Conservation (phyloP, 257 asterid species). For the Parsonsia alboflavescens region DNA sequence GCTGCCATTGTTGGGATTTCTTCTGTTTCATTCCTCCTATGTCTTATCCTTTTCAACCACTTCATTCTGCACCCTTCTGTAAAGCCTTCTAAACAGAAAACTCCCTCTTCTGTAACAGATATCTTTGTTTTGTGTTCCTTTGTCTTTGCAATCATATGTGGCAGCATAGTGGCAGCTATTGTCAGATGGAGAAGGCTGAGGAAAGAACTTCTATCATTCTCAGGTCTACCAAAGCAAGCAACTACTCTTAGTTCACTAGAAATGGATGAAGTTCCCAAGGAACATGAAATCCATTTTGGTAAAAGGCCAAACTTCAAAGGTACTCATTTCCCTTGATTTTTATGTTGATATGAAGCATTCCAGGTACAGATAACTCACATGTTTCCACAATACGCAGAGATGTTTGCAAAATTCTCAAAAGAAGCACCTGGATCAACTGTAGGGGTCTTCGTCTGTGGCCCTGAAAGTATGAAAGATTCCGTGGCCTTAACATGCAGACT, state of each 20-base stretch:
- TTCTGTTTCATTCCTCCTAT: constrained; percentile 42
- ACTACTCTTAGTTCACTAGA: constrained; percentile 29
- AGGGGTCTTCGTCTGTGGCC: constrained; percentile 82
- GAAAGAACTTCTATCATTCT: constrained; percentile 27
- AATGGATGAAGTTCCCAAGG: constrained; percentile 33
- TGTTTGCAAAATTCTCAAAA: constrained; percentile 33
- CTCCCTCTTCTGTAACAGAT: constrained; percentile 49
- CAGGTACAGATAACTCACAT: constrained; percentile 14
- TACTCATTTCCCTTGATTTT: constrained; percentile 21
- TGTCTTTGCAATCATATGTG: constrained; percentile 36
- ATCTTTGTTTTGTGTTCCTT: constrained; percentile 52
- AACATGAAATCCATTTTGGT: constrained; percentile 64
- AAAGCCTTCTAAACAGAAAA: constrained; percentile 35
- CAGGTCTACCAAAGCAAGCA: constrained; percentile 28
- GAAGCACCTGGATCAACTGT: constrained; percentile 52
- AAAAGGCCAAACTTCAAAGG: constrained; percentile 80
- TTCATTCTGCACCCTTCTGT: constrained; percentile 32
- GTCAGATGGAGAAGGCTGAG: constrained; percentile 47
- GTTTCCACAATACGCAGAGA: constrained; percentile 33
- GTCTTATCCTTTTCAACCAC: constrained; percentile 45
- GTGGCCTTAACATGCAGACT: constrained; percentile 54
- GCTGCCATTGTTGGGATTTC: constrained; percentile 39
- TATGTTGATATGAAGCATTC: background rate
- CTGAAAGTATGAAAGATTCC: constrained; percentile 59
- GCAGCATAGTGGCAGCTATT: constrained; percentile 31